A percentile compares a stretch with the other conserved stretches of the same genome.
phyloP scores from a whole-genome alignment of 768 basidiomycete genomes.

The Phylloporus sp. region DNA sequence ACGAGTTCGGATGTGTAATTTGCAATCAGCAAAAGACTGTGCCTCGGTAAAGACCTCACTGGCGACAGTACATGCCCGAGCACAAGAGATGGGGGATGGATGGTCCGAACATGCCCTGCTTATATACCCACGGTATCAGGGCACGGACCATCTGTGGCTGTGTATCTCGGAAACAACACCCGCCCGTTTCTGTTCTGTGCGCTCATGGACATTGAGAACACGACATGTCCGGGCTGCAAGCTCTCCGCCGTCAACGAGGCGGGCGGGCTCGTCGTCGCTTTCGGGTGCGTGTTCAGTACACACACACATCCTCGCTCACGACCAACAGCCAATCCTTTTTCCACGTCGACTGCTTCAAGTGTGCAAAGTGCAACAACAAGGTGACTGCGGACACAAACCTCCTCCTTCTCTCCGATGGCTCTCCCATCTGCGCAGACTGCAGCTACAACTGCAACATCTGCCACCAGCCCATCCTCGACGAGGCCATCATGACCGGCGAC shows the following conservation, averaged over 20 bases:
- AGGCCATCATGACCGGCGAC: constrained; percentile 99
- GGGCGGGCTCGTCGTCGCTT: constrained; percentile 89
- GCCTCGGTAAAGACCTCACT: constrained; percentile 95
- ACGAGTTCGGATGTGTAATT: constrained; percentile 97
- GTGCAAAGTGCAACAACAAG: constrained; percentile 89
- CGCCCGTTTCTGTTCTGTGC: background rate
- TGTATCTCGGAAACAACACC: background rate
- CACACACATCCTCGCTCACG: background rate
- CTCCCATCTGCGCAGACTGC: constrained; percentile 92
- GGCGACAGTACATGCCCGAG: constrained; percentile 93
- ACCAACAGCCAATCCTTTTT: constrained; percentile 80
- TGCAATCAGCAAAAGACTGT: constrained; percentile 96
- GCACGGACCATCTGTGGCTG: constrained; percentile 23
- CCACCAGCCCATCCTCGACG: constrained; percentile 90
- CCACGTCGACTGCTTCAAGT: constrained; percentile 94
- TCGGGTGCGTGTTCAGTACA: constrained; percentile 67
- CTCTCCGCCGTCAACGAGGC: constrained; percentile 73
- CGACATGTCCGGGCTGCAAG: constrained; percentile 79
- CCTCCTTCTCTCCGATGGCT: constrained; percentile 93
- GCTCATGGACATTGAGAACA: constrained; percentile 42
- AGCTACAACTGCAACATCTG: constrained; percentile 97
- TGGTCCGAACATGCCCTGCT: background rate
- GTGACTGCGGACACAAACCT: constrained; percentile 97
- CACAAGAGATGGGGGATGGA: constrained; percentile 71
- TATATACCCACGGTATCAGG: constrained; percentile 5